Conservation (phyloP, 1,284 basidiomycete genomes). For the Heterobasidion annosum region DNA sequence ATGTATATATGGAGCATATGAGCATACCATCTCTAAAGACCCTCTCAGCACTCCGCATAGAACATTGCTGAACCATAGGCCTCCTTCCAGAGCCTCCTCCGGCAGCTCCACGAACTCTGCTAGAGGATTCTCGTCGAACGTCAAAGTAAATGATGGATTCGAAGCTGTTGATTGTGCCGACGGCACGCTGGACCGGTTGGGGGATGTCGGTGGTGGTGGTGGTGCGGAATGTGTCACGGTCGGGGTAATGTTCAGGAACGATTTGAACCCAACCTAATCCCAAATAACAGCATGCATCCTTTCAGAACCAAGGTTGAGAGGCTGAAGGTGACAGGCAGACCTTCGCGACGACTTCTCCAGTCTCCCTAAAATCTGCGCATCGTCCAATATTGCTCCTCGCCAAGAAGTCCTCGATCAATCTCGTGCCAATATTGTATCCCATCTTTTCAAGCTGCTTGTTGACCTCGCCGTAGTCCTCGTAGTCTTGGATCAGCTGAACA, state of each 20-base stretch:
- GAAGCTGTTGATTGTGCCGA: constrained; percentile 22
- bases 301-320: too few species aligned
- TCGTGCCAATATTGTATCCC: constrained; percentile 97
- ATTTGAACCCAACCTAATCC: constrained; percentile 92
- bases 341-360: constrained; percentile 90
- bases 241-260: constrained; percentile 93
- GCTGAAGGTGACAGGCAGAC: constrained; percentile 25
- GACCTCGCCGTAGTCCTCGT: constrained; percentile 92
- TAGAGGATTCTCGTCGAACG: constrained; percentile 92
- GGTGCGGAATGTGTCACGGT: constrained; percentile 62
- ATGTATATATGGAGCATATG: constrained; percentile 14
- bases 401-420: constrained; percentile 96
- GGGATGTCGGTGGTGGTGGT: constrained; percentile 35
- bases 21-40: constrained; percentile 87
- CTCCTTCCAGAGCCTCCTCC: constrained; percentile 85
- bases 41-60: constrained; percentile 91
- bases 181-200: constrained; percentile 29
- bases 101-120: constrained; percentile 98
- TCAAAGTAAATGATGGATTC: constrained; percentile 65
- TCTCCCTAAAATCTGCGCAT: constrained; percentile 89
- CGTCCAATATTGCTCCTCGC: constrained; percentile 81
- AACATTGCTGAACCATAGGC: constrained; percentile 96
- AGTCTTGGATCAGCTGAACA: constrained; percentile 97
- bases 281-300: neutral
- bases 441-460: constrained; percentile 84